A percentile compares a stretch with the other conserved stretches of the same genome.
phyloP scores from a whole-genome alignment of 768 basidiomycete genomes.

The Boletus pseudopeckii region DNA sequence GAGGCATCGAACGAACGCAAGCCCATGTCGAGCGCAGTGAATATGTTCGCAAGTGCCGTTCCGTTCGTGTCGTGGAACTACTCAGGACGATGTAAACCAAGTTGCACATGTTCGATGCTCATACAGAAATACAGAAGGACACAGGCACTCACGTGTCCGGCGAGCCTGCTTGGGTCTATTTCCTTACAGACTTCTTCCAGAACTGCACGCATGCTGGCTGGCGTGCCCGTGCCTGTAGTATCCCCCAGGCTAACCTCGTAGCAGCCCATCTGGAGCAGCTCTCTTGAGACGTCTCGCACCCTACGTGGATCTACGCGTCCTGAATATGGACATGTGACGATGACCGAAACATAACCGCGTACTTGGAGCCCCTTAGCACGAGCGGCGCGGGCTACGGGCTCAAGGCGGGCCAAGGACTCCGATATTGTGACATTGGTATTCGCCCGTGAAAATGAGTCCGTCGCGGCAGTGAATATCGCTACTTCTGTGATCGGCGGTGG shows the following conservation, averaged over 20 bases:
- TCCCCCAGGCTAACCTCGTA: conserved; percentile 93
- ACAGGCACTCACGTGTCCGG: conserved; percentile 48
- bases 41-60: conserved; percentile 73
- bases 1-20: conserved; percentile 80
- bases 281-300: conserved; percentile 68
- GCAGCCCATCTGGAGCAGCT: conserved; percentile 84
- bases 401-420: conserved; percentile 65
- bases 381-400: conserved; percentile 60
- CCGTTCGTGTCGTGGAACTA: conserved; percentile 93
- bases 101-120: neutral
- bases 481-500: conserved; percentile 74
- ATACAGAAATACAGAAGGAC: conserved; percentile 14
- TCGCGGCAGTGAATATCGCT: conserved; percentile 84
- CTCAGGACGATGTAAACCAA: neutral
- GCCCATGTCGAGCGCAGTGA: conserved; percentile 68
- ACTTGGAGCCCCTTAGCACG: conserved; percentile 62
- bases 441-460: conserved; percentile 80
- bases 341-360: conserved; percentile 82
- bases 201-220: conserved; percentile 61
- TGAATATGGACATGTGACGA: conserved; percentile 83
- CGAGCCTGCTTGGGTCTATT: conserved; percentile 64
- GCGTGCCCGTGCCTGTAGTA: conserved; percentile 85
- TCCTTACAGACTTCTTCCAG: conserved; percentile 64
- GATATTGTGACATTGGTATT: conserved; percentile 77
- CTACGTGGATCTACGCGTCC: conserved; percentile 62